phyloP scores from a whole-genome alignment of 2,329 filamentous ascomycete species.

The Myriosclerotinia duriaeana region DNA sequence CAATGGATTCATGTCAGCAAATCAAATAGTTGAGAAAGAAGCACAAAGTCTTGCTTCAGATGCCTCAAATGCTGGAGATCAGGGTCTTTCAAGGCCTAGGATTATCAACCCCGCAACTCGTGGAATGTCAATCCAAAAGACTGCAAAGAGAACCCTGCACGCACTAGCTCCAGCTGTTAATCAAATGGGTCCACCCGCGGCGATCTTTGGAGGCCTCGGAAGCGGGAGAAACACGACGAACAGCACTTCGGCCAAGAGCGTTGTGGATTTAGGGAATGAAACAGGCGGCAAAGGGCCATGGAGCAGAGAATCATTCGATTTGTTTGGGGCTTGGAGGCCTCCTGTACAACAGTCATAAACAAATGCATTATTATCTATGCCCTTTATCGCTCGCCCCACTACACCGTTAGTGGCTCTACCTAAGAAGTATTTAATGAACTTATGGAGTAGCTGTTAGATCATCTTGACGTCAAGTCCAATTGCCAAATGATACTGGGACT shows the following conservation, averaged over 20 bases:
- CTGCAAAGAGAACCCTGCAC: slow-evolving; percentile 32
- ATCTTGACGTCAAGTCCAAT: neutral
- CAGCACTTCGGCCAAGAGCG: neutral
- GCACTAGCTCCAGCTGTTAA: slow-evolving; percentile 23
- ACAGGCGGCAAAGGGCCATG: slow-evolving; percentile 35
- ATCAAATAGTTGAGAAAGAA: slow-evolving; percentile 16
- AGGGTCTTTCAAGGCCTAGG: slow-evolving; percentile 26
- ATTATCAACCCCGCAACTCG: slow-evolving; percentile 37
- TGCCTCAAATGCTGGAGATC: neutral
- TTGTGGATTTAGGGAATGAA: neutral
- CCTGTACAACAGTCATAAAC: slow-evolving; percentile 23
- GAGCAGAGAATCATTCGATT: slow-evolving; percentile 42
- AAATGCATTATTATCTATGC: neutral
- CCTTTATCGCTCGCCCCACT: neutral
- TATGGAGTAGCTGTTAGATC: neutral
- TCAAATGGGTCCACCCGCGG: slow-evolving; percentile 24
- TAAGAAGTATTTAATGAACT: neutral
- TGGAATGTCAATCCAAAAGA: slow-evolving; percentile 32
- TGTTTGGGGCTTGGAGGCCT: slow-evolving; percentile 39
- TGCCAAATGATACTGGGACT: neutral
- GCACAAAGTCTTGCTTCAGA: neutral
- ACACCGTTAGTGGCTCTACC: neutral
- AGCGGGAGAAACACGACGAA: slow-evolving; percentile 7
- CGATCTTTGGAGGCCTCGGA: slow-evolving; percentile 3
- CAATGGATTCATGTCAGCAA: slow-evolving; percentile 21